Percentiles rank a stretch among this genome's conserved stretches.
Evolutionary conservation across 345 rosid species (phyloP).

Genomic region (Geranium rotundifolium): DNA sequence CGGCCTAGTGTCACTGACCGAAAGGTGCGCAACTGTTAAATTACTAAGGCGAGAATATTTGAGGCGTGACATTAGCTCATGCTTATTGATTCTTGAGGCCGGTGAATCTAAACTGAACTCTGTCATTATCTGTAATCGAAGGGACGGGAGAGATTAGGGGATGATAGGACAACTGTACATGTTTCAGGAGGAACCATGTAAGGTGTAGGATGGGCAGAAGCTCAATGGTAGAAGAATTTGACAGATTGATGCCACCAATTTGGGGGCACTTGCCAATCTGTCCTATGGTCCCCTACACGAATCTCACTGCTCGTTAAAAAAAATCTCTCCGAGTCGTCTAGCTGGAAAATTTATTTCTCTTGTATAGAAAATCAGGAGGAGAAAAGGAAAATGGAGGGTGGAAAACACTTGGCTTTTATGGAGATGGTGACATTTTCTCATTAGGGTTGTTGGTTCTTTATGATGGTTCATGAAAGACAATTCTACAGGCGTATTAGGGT

Average conservation of each 20-base stretch:
- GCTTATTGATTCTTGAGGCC: too few relatives aligned
- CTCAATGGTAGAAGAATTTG: conserved; percentile 28
- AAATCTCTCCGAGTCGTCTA: conserved; percentile 18
- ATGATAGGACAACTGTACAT: conserved; percentile 13
- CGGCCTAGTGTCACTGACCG: too few relatives aligned
- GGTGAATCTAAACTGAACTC: background rate
- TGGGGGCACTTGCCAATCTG: conserved; percentile 15
- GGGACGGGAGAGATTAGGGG: conserved; percentile 18
- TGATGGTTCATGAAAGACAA: background rate
- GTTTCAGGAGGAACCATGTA: conserved; percentile 18
- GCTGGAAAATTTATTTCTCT: conserved; percentile 22
- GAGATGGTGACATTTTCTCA: background rate
- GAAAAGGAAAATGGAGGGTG: background rate
- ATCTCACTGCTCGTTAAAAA: conserved; percentile 20
- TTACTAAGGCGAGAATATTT: too few relatives aligned
- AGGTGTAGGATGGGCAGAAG: conserved; percentile 15
- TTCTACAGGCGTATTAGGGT: background rate
- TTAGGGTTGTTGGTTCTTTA: background rate
- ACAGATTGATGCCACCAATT: conserved; percentile 25
- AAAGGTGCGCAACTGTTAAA: too few relatives aligned
- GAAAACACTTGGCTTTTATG: background rate
- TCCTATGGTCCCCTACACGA: conserved; percentile 14
- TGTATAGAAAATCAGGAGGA: background rate
- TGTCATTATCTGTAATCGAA: conserved; percentile 10
- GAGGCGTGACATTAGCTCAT: too few relatives aligned